A percentile compares a stretch with the other conserved stretches of the same genome.
Evolutionary conservation across 2,329 filamentous ascomycete genomes (phyloP).

Genomic region (Exutisphaerella laricina): DNA sequence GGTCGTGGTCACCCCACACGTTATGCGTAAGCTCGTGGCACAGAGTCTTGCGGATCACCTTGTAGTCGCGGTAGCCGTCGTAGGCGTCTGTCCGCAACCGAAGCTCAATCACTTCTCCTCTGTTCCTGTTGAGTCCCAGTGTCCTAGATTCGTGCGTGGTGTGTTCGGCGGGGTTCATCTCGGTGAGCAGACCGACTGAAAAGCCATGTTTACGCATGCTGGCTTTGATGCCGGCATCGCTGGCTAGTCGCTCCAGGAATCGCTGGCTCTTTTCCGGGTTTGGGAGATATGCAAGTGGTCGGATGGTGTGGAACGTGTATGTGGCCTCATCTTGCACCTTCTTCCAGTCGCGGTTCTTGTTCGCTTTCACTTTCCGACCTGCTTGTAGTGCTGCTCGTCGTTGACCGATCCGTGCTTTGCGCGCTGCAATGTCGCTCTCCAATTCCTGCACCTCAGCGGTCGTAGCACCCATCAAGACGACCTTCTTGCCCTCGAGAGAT

Average conservation of each 20-base stretch:
- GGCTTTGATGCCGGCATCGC: conserved; percentile 78
- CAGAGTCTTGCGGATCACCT: conserved; percentile 81
- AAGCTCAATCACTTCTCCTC: conserved; percentile 84
- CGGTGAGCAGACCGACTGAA: conserved; percentile 77
- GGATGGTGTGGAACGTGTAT: conserved; percentile 77
- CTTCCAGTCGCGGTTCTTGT: conserved; percentile 40
- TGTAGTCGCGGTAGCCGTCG: conserved; percentile 90
- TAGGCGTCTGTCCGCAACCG: conserved; percentile 87
- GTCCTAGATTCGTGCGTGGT: conserved; percentile 78
- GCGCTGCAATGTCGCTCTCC: conserved; percentile 46
- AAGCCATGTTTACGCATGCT: conserved; percentile 83
- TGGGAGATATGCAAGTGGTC: conserved; percentile 71
- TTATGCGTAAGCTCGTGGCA: conserved; percentile 96
- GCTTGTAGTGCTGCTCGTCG: conserved; percentile 37
- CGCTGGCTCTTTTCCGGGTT: conserved; percentile 63
- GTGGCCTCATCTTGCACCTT: conserved; percentile 52
- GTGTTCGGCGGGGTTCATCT: conserved; percentile 87
- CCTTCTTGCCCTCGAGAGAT: conserved; percentile 52
- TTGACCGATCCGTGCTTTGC: conserved; percentile 43
- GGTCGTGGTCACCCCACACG: conserved; percentile 76
- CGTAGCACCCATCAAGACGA: conserved; percentile 61
- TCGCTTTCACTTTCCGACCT: conserved; percentile 34
- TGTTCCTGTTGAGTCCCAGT: conserved; percentile 80
- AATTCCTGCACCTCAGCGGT: conserved; percentile 55
- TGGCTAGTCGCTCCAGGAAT: conserved; percentile 69